phyloP scores from a whole-genome alignment of 2,329 filamentous ascomycete species.

The Xylaria sp. region DNA sequence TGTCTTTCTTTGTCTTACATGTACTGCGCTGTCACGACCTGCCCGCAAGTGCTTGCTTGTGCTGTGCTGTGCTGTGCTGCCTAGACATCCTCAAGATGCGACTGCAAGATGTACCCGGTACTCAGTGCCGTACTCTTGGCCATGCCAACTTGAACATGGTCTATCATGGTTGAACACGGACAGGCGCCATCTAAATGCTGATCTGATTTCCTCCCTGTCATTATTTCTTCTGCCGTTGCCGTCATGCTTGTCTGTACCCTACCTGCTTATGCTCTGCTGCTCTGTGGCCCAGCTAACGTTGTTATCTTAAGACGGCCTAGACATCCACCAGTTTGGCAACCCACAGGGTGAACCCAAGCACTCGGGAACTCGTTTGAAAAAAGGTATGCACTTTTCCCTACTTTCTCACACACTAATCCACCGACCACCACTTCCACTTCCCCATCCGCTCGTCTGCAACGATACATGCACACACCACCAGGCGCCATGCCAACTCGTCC shows the following conservation, averaged over 20 bases:
- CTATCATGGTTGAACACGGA: conserved; percentile 7
- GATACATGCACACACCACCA: conserved; percentile 51
- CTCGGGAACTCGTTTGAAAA: conserved; percentile 48
- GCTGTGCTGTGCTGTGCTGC: conserved; percentile 23
- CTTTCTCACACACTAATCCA: conserved; percentile 39
- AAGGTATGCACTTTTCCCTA: conserved; percentile 46
- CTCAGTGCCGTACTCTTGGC: conserved; percentile 9
- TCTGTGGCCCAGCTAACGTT: conserved; percentile 34
- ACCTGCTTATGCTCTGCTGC: conserved; percentile 22
- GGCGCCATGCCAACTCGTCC: conserved; percentile 42
- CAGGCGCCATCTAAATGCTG: conserved; percentile 23
- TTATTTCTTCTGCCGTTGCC: conserved; percentile 29
- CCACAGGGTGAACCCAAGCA: conserved; percentile 49
- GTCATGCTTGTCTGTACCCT: conserved; percentile 15
- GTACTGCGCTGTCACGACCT: conserved; percentile 34
- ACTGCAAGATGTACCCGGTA: conserved; percentile 12
- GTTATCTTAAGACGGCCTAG: conserved; percentile 39
- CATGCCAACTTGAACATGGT: conserved; percentile 16
- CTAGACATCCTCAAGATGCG: conserved; percentile 25
- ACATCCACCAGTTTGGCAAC: conserved; percentile 48
- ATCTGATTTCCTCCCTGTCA: conserved; percentile 31
- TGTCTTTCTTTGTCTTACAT: conserved; percentile 34
- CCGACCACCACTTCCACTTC: conserved; percentile 41
- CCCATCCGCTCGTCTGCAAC: conserved; percentile 51
- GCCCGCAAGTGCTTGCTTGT: conserved; percentile 29